These are phyloP conservation scores for Volvox reticuliferus DNA, from an alignment of 139 green algal genomes.

Conservation along the genomic window DNA sequence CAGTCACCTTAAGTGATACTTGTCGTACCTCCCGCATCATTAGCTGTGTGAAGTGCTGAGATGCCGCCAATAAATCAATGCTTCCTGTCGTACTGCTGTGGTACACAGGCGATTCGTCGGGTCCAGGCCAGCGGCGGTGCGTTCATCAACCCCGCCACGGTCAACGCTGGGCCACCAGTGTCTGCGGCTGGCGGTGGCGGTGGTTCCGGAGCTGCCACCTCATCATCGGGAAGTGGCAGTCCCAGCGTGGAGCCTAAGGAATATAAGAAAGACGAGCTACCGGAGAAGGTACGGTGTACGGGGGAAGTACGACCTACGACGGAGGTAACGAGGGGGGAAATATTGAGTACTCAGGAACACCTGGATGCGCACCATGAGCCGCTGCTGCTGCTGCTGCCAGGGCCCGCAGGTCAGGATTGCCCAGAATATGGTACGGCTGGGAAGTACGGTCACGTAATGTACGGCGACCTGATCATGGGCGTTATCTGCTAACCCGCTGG, in stretches of 20 bases:
- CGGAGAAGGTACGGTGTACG: slow-evolving; percentile 63
- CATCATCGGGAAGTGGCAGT: neutral
- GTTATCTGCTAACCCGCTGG: too few species aligned
- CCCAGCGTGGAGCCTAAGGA: slow-evolving; percentile 70
- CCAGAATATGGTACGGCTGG: too few species aligned
- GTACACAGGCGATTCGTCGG: slow-evolving; percentile 50
- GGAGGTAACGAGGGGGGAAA: neutral
- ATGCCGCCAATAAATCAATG: too few species aligned
- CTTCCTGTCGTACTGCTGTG: neutral
- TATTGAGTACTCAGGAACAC: neutral
- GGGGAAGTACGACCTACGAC: too few species aligned
- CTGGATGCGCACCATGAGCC: too few species aligned
- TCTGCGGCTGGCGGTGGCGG: neutral
- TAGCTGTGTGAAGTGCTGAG: too few species aligned
- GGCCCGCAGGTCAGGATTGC: too few species aligned
- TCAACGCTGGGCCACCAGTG: neutral
- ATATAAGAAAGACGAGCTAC: slow-evolving; percentile 79
- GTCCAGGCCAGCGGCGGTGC: slow-evolving; percentile 53
- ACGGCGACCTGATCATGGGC: too few species aligned
- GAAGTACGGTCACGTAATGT: too few species aligned
- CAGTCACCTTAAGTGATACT: too few species aligned
- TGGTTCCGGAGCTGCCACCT: neutral
- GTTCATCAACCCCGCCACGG: neutral
- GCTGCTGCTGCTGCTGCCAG: too few species aligned
- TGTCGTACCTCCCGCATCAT: too few species aligned